Percentiles rank a stretch among this genome's conserved stretches.
Conservation (phyloP, 1,284 basidiomycete species). For the Cryptococcus depauperatus region DNA sequence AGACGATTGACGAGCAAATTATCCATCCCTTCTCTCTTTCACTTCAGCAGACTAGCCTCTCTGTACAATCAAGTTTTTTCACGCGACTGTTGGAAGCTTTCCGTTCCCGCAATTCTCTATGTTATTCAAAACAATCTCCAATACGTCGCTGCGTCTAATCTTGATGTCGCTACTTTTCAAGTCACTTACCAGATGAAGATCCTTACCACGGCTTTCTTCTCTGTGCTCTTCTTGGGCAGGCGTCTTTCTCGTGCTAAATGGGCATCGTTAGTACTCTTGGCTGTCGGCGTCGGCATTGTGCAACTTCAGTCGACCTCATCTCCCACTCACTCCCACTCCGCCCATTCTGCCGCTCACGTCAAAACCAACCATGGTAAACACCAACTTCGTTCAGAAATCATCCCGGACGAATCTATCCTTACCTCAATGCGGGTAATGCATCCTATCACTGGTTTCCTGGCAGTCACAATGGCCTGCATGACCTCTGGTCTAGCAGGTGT, state of each 20-base stretch:
- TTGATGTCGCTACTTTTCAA: slow-evolving; percentile 83
- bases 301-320: slow-evolving; percentile 60
- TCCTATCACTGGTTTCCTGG: slow-evolving; percentile 69
- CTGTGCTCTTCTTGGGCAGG: slow-evolving; percentile 77
- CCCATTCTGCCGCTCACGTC: slow-evolving; percentile 8
- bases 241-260: slow-evolving; percentile 69
- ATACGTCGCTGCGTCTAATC: slow-evolving; percentile 85
- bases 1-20: slow-evolving; percentile 2
- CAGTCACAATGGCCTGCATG: slow-evolving; percentile 84
- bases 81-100: slow-evolving; percentile 89
- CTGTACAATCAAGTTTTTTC: slow-evolving; percentile 53
- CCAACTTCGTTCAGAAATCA: slow-evolving; percentile 14
- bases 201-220: slow-evolving; percentile 90
- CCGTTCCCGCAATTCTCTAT: slow-evolving; percentile 91
- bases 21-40: slow-evolving; percentile 22
- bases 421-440: slow-evolving; percentile 50
- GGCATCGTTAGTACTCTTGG: slow-evolving; percentile 73
- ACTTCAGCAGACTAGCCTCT: slow-evolving; percentile 21
- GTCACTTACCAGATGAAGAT: slow-evolving; percentile 97
- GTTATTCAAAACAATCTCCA: slow-evolving; percentile 95
- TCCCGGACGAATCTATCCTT: slow-evolving; percentile 5
- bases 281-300: slow-evolving; percentile 84
- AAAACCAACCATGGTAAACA: slow-evolving; percentile 1
- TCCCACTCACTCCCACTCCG: slow-evolving; percentile 5
- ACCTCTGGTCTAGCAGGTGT: slow-evolving; percentile 97